Evolutionary conservation across 495 filamentous ascomycete genomes (phyloP).

Genomic region (Aspergillus sparsus): DNA sequence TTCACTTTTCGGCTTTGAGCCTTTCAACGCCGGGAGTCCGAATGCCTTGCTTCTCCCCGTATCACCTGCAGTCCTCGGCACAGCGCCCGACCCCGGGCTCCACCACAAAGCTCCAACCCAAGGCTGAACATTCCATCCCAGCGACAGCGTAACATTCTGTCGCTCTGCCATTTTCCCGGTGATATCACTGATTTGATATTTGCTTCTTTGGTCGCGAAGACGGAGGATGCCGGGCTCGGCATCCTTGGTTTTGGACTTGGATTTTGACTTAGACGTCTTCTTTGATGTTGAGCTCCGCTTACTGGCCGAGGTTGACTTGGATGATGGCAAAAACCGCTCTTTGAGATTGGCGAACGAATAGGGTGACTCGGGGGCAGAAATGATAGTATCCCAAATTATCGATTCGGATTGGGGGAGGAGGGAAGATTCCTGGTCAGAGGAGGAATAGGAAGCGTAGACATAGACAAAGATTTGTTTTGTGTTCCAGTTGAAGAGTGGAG

Average conservation of each 20-base stretch:
- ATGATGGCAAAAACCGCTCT: conserved; percentile 33
- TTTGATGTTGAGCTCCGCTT: neutral
- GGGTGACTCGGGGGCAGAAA: conserved; percentile 65
- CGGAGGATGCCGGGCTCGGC: conserved; percentile 59
- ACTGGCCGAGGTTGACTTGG: neutral
- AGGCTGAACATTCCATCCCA: conserved; percentile 96
- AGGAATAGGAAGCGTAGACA: conserved; percentile 84
- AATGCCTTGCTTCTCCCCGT: conserved; percentile 67
- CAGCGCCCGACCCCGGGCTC: conserved; percentile 56
- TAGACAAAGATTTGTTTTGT: conserved; percentile 99
- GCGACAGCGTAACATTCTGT: conserved; percentile 70
- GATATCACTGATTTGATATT: conserved; percentile 93
- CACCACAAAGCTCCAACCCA: conserved; percentile 90
- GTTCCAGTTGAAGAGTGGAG: conserved; percentile 97
- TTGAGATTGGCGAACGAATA: conserved; percentile 49
- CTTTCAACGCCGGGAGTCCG: conserved; percentile 71
- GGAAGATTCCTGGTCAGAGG: conserved; percentile 36
- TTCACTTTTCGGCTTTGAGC: conserved; percentile 28
- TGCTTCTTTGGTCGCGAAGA: conserved; percentile 78
- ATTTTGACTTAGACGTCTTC: conserved; percentile 23
- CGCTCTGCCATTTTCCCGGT: conserved; percentile 68
- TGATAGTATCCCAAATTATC: conserved; percentile 94
- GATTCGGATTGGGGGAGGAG: conserved; percentile 58
- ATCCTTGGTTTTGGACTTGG: neutral
- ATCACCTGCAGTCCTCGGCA: conserved; percentile 64